Base-by-base conservation (phyloP, 2,329 filamentous ascomycete species). In the Sclerotinia subarctica region DNA sequence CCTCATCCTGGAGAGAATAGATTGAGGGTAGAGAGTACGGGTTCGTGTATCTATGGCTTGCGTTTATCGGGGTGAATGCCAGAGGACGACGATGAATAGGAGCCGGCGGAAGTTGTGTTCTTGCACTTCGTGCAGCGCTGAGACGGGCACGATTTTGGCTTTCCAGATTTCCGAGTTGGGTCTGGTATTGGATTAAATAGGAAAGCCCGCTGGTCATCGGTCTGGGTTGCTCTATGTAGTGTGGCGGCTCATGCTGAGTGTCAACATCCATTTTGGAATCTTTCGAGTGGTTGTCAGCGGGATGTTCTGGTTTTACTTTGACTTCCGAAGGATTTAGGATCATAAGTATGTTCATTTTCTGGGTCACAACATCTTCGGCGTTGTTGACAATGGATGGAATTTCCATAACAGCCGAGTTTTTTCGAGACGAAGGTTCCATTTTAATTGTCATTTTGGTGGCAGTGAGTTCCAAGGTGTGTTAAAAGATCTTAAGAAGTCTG, bases 281-380 rank as follows among this genome's bases (percentile, higher is more conserved):
- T 6, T 11, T 13, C 24, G 15, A 29, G 6, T n/a, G 24, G 13
- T 46, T 62, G 5, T 44, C 35, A 35, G 32, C 29, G 19, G 21
- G 32, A 19, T 47, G 47, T 7, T 53, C 56, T 52, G 24, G 13
- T 19, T 52, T 24, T 2, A 32, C n/a, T 21, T 58, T 13, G 4
- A 13, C 19, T 24, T 57, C 42, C 5, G 24, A 35, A 53, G 56
- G 56, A 24, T 67, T 67, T 2, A 67, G 26, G 11, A 67, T 38
- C 56, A 67, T 67, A 3, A 35, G 26, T 1, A 67, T 67, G 15
- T 62, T 21, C 56, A 67, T 67, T 26, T 47, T 67, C 17, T 62
- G 49, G 1, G 56, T 52, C 3, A 24, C 3, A 32, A 38, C 24
- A 21, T 62, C n/a, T 19, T 29, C 47, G 1, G 19, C 8, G 19